Percentiles rank a stretch among this genome's conserved stretches.
Evolutionary conservation across 2,329 filamentous ascomycete genomes (phyloP).

Genomic region (Colletotrichum orbiculare): DNA sequence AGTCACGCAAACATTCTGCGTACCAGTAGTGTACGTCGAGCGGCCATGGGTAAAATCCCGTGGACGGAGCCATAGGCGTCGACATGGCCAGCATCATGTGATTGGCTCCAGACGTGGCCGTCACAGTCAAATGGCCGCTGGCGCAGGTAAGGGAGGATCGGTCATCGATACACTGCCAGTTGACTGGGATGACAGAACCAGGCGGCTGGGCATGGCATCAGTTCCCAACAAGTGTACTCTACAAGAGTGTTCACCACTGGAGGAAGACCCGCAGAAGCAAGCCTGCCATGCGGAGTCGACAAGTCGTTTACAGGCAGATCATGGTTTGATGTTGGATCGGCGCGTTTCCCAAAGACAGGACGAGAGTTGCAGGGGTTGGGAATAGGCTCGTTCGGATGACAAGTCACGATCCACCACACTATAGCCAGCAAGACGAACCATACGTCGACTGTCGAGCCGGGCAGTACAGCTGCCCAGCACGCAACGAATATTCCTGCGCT

Average conservation of each 20-base stretch:
- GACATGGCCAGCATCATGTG: background rate
- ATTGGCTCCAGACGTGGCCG: constrained; percentile 6
- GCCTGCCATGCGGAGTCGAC: constrained; percentile 1
- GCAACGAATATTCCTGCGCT: constrained; percentile 1
- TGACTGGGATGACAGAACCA: constrained; percentile 4
- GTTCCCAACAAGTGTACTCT: constrained; percentile 2
- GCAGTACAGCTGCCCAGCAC: constrained; percentile 9
- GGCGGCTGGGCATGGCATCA: constrained; percentile 2
- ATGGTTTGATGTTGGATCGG: background rate
- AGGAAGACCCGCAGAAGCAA: background rate
- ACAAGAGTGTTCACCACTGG: background rate
- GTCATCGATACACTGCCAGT: background rate
- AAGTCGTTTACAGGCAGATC: background rate
- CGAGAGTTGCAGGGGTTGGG: constrained; percentile 18
- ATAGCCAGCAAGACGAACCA: constrained; percentile 11
- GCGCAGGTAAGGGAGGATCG: constrained; percentile 13
- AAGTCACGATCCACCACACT: background rate
- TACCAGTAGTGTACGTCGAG: background rate
- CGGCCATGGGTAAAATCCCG: background rate
- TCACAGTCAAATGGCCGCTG: constrained; percentile 9
- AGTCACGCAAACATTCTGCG: background rate
- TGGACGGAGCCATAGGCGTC: background rate
- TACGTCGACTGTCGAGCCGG: background rate
- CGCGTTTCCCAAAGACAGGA: background rate
- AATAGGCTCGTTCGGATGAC: constrained; percentile 32